Conservation (phyloP, 2,329 filamentous ascomycete genomes). For the Cladophialophora bantiana region DNA sequence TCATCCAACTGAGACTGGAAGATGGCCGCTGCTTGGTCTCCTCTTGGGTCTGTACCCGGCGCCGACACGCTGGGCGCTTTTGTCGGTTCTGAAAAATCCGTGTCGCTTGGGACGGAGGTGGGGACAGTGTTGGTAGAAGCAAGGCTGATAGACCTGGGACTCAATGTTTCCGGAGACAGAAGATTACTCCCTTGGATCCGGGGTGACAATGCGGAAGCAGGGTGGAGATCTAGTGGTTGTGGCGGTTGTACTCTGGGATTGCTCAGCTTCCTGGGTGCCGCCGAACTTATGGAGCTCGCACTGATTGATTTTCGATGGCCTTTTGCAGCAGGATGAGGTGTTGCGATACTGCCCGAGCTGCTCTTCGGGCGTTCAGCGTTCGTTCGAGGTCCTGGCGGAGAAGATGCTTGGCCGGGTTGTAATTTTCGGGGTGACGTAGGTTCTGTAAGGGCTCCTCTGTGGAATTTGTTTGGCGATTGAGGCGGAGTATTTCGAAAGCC, state of each 20-base stretch:
- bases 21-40: constrained; percentile 48
- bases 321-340: neutral
- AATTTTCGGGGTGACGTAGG: constrained; percentile 28
- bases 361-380: constrained; percentile 29
- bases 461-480: constrained; percentile 27
- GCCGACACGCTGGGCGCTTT: constrained; percentile 11
- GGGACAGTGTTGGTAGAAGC: constrained; percentile 36
- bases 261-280: constrained; percentile 17
- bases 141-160: constrained; percentile 38
- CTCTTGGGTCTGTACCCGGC: constrained; percentile 12
- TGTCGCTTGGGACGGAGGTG: constrained; percentile 34
- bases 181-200: constrained; percentile 17
- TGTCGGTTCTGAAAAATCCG: constrained; percentile 26
- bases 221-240: constrained; percentile 27
- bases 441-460: constrained; percentile 3
- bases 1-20: constrained; percentile 61
- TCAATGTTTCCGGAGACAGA: constrained; percentile 34
- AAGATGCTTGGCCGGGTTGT: constrained; percentile 1
- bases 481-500: constrained; percentile 18
- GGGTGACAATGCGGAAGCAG: constrained; percentile 19
- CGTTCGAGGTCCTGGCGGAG: constrained; percentile 21
- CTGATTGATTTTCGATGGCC: constrained; percentile 37
- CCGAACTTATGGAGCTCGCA: constrained; percentile 29
- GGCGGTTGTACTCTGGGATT: constrained; percentile 17
- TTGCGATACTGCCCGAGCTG: constrained; percentile 7